Percentiles rank a stretch among this genome's conserved stretches.
Conservation (phyloP, 768 basidiomycete genomes). For the Agaricus blazei region DNA sequence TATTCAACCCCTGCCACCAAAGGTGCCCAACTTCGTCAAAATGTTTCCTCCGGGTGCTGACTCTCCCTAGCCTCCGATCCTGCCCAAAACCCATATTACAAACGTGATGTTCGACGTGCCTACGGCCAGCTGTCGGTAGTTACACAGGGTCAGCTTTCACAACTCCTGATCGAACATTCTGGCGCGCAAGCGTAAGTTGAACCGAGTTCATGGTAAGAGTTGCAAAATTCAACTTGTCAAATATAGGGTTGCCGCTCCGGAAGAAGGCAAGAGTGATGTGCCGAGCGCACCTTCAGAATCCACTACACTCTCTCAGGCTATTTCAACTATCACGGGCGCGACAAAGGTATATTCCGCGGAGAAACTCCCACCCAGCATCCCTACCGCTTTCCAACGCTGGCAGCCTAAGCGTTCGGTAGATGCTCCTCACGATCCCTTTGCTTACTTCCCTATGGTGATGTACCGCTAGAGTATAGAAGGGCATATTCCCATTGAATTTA, state of each 20-base stretch:
- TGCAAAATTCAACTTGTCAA: neutral
- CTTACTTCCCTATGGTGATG: conserved; percentile 82
- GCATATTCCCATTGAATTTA: conserved; percentile 4
- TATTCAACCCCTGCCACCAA: conserved; percentile 87
- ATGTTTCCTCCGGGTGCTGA: neutral
- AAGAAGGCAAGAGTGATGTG: conserved; percentile 37
- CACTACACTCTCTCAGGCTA: conserved; percentile 68
- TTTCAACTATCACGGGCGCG: conserved; percentile 54
- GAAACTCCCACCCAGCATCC: conserved; percentile 71
- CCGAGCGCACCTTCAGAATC: conserved; percentile 38
- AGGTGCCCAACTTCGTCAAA: conserved; percentile 40
- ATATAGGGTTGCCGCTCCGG: conserved; percentile 48
- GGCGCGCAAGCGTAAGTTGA: conserved; percentile 54
- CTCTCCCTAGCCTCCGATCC: conserved; percentile 69
- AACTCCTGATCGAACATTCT: conserved; percentile 78
- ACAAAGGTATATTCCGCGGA: conserved; percentile 56
- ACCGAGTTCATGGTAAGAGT: neutral
- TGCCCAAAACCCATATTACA: conserved; percentile 92
- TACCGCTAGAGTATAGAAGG: conserved; percentile 32
- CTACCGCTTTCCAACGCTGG: conserved; percentile 70
- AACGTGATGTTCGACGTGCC: conserved; percentile 87
- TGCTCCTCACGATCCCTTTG: conserved; percentile 76
- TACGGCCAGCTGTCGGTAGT: conserved; percentile 92
- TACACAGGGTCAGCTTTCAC: conserved; percentile 77
- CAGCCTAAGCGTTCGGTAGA: conserved; percentile 62